These are phyloP conservation scores for Poa annua DNA, from an alignment of 176 grass and related monocot genomes.

Conservation along the genomic window DNA sequence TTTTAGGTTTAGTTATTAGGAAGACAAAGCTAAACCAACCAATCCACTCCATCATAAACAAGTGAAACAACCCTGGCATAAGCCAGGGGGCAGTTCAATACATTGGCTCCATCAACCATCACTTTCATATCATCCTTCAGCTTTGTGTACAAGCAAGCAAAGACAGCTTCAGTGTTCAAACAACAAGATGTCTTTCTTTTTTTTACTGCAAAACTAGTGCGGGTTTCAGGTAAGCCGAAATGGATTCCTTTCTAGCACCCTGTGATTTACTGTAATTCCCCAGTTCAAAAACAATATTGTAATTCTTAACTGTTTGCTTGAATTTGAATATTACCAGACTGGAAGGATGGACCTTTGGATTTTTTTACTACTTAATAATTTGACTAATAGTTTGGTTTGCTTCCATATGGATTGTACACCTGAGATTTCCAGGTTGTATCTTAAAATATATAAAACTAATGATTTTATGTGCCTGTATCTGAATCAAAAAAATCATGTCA, in stretches of 20 bases:
- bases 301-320: no score
- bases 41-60: constrained; percentile 20
- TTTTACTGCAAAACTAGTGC: not conserved
- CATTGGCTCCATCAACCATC: constrained; percentile 31
- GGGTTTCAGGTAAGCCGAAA: not conserved
- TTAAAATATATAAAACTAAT: no score
- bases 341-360: not conserved
- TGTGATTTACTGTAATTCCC: no score
- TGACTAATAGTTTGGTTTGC: no score
- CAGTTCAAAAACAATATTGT: no score
- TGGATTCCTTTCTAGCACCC: not conserved
- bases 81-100: constrained; percentile 28
- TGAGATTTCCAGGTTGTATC: no score
- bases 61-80: constrained; percentile 16
- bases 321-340: not conserved
- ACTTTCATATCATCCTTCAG: constrained; percentile 7
- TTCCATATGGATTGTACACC: no score
- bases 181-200: not conserved
- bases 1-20: constrained; percentile 35
- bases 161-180: no score
- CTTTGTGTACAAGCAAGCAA: not conserved
- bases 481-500: not conserved
- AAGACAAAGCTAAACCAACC: constrained; percentile 32
- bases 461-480: not conserved
- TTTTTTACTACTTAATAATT: no score